These are phyloP conservation scores for Colletotrichum incanum DNA, from an alignment of 2,329 filamentous ascomycete species.

Conservation along the genomic window DNA sequence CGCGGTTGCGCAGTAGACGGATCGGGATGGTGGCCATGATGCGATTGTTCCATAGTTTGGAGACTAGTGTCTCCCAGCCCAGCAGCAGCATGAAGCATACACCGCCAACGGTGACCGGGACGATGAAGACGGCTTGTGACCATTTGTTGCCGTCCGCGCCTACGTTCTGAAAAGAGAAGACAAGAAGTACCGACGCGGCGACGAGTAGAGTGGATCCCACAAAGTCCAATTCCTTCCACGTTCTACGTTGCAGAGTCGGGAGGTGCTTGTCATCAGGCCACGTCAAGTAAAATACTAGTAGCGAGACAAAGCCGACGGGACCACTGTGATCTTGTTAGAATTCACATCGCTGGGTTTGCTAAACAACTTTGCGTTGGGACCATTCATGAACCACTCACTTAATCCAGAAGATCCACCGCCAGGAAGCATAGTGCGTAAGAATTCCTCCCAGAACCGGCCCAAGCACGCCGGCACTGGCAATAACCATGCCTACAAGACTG, in stretches of 20 bases:
- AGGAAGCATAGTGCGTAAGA: slow-evolving; percentile 64
- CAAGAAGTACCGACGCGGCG: slow-evolving; percentile 67
- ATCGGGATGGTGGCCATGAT: slow-evolving; percentile 64
- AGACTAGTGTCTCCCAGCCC: slow-evolving; percentile 56
- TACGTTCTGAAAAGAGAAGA: slow-evolving; percentile 72
- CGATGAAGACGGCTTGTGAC: slow-evolving; percentile 59
- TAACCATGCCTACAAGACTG: slow-evolving; percentile 63
- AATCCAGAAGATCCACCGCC: slow-evolving; percentile 74
- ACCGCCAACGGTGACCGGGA: slow-evolving; percentile 57
- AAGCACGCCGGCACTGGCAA: slow-evolving; percentile 65
- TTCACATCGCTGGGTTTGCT: neutral
- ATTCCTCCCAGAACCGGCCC: slow-evolving; percentile 68
- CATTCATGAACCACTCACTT: slow-evolving; percentile 59
- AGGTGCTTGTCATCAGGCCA: slow-evolving; percentile 66
- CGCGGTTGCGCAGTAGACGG: slow-evolving; percentile 62
- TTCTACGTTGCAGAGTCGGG: slow-evolving; percentile 54
- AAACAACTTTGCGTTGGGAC: no score
- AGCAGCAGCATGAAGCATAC: slow-evolving; percentile 56
- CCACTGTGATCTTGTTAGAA: slow-evolving; percentile 49
- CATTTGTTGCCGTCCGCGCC: slow-evolving; percentile 58
- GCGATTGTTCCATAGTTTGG: slow-evolving; percentile 50
- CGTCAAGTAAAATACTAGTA: slow-evolving; percentile 62
- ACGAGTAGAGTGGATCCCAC: slow-evolving; percentile 69
- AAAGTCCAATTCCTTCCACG: slow-evolving; percentile 68
- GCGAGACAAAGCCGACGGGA: slow-evolving; percentile 64